A percentile compares a stretch with the other conserved stretches of the same genome.
Conservation (phyloP, 1,284 basidiomycete species). For the Sanghuangporus baumii region DNA sequence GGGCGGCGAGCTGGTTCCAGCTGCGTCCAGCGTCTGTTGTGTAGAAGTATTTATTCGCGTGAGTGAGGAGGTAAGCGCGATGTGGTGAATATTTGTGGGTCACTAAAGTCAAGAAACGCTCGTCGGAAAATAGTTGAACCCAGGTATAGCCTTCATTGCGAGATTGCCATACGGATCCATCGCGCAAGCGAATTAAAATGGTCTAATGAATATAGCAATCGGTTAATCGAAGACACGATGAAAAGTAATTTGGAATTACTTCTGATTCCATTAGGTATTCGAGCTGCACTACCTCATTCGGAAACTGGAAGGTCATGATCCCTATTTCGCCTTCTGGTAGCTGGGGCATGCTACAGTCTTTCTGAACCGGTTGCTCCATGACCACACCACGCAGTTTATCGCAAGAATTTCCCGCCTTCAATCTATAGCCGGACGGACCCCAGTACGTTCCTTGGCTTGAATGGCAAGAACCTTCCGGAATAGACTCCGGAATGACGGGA, state of each 20-base stretch:
- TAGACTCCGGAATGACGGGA: too few species aligned
- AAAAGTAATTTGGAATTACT: neutral
- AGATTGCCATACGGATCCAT: conserved; percentile 87
- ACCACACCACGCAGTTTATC: too few species aligned
- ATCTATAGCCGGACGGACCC: too few species aligned
- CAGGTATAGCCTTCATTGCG: conserved; percentile 93
- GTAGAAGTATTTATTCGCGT: conserved; percentile 59
- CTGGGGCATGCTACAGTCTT: too few species aligned
- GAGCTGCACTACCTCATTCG: conserved; percentile 64
- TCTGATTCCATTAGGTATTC: conserved; percentile 71
- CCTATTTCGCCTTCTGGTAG: conserved; percentile 60
- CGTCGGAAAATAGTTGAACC: conserved; percentile 56
- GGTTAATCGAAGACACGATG: neutral
- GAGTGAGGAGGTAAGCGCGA: conserved; percentile 90
- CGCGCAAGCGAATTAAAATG: conserved; percentile 75
- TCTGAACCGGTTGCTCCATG: too few species aligned
- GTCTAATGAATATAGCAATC: conserved; percentile 46
- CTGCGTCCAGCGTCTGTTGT: conserved; percentile 77
- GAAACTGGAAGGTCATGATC: conserved; percentile 73
- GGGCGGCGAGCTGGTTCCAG: conserved; percentile 64
- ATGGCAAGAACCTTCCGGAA: too few species aligned
- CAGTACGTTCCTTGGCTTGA: too few species aligned
- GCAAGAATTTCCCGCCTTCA: too few species aligned
- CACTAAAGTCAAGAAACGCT: conserved; percentile 77
- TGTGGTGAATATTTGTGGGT: conserved; percentile 78